These are phyloP conservation scores for Cucumis cinereus DNA, from an alignment of 306 rosid species.

Conservation along the genomic window DNA sequence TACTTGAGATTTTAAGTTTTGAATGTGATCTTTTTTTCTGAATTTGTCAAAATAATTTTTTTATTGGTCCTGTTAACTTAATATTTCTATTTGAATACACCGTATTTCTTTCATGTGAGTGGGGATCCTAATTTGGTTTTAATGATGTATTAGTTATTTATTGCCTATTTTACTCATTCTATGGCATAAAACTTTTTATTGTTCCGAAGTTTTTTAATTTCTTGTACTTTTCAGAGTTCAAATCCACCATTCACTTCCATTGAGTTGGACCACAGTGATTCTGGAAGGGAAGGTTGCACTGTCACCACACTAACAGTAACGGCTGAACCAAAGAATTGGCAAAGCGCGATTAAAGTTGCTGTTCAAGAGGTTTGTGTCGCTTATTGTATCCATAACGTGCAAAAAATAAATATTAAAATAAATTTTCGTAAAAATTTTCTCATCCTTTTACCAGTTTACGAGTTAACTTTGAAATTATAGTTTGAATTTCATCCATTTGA, in stretches of 20 bases:
- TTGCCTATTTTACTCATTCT: neutral
- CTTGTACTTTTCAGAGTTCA: constrained; percentile 61
- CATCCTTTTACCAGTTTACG: neutral
- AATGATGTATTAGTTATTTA: neutral
- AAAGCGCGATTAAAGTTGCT: constrained; percentile 81
- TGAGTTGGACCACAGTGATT: constrained; percentile 97
- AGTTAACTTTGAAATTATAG: neutral
- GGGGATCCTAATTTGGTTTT: neutral
- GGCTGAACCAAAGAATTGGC: constrained; percentile 96
- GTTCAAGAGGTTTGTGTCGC: constrained; percentile 79
- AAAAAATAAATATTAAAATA: neutral
- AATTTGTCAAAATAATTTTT: neutral
- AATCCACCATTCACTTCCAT: constrained; percentile 97
- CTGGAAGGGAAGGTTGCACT: constrained; percentile 99
- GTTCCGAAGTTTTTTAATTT: constrained; percentile 17
- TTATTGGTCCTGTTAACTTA: neutral
- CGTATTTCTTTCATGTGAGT: neutral
- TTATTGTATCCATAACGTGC: neutral
- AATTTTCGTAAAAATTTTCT: neutral
- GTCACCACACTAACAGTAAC: constrained; percentile 96
- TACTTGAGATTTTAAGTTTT: neutral
- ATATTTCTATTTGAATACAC: neutral
- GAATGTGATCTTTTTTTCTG: neutral
- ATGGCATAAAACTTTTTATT: constrained; percentile 1
- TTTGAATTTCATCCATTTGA: neutral